A percentile compares a stretch with the other conserved stretches of the same genome.
Evolutionary conservation across 495 filamentous ascomycete genomes (phyloP).

Genomic region (Hyaloscypha hepaticicola): DNA sequence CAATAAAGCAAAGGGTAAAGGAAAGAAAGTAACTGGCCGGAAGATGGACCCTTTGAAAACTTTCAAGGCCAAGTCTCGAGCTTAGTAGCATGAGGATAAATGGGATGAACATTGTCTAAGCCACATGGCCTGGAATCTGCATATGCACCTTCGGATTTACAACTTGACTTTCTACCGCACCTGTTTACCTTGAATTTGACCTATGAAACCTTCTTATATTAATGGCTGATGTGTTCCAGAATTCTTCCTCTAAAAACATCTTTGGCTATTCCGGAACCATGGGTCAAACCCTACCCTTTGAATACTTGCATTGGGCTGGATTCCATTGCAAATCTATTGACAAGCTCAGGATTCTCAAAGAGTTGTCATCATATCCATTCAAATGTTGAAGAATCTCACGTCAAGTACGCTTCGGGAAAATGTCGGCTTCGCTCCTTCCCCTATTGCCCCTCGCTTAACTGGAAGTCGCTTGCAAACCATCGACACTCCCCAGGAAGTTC

Average conservation of each 20-base stretch:
- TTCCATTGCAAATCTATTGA: neutral
- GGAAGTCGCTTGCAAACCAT: neutral
- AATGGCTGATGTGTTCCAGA: neutral
- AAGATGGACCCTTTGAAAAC: constrained; percentile 85
- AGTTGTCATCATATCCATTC: neutral
- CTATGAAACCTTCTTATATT: neutral
- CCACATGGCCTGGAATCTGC: neutral
- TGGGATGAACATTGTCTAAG: neutral
- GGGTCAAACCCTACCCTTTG: too few species aligned
- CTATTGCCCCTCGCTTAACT: neutral
- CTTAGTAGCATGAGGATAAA: neutral
- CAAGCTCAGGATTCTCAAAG: neutral
- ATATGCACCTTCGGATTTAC: neutral
- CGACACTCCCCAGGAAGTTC: neutral
- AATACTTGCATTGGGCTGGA: too few species aligned
- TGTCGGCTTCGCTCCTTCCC: neutral
- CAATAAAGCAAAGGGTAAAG: constrained; percentile 53
- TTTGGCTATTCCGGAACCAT: too few species aligned
- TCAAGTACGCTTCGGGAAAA: neutral
- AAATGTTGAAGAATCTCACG: neutral
- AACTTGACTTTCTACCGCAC: neutral
- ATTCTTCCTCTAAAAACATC: too few species aligned
- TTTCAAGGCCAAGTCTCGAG: constrained; percentile 46
- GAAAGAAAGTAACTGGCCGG: constrained; percentile 45
- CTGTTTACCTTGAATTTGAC: too few species aligned